Percentiles rank a stretch among this genome's conserved stretches.
These are phyloP conservation scores for Dioszegia crocea DNA, from an alignment of 768 basidiomycete species.

Conservation along the genomic window DNA sequence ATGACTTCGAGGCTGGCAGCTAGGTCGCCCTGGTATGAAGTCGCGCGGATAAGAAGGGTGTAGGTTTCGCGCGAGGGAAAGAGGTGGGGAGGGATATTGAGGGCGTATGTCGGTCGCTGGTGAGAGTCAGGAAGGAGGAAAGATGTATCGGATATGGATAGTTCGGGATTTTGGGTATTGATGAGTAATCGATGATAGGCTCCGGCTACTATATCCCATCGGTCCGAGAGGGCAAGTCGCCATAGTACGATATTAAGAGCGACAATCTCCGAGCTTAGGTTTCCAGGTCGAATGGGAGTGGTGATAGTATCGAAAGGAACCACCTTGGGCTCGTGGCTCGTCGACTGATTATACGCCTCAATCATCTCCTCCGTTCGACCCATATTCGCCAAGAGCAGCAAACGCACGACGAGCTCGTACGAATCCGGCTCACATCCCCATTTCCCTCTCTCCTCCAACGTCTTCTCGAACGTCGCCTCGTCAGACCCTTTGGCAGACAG, in stretches of 20 bases:
- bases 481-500: neutral
- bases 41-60: slow-evolving; percentile 25
- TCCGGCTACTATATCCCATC: slow-evolving; percentile 27
- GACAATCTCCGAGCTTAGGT: neutral
- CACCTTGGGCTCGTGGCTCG: too few species aligned
- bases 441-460: neutral
- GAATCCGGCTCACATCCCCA: neutral
- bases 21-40: slow-evolving; percentile 30
- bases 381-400: neutral
- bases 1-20: slow-evolving; percentile 29
- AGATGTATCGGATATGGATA: neutral
- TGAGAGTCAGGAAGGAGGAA: neutral
- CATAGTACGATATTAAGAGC: slow-evolving; percentile 6
- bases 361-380: neutral
- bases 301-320: too few species aligned
- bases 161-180: neutral
- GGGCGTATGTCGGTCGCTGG: neutral
- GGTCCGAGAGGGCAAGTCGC: slow-evolving; percentile 15
- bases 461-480: neutral
- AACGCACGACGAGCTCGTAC: neutral
- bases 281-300: too few species aligned
- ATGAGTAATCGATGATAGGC: slow-evolving; percentile 15
- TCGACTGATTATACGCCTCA: neutral
- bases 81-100: slow-evolving; percentile 17
- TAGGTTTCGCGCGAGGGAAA: slow-evolving; percentile 22